Evolutionary conservation across 2,329 filamentous ascomycete genomes (phyloP), one percentile per base, ranked within the genome.

Genomic region (Neonectria neomacrospora): DNA sequence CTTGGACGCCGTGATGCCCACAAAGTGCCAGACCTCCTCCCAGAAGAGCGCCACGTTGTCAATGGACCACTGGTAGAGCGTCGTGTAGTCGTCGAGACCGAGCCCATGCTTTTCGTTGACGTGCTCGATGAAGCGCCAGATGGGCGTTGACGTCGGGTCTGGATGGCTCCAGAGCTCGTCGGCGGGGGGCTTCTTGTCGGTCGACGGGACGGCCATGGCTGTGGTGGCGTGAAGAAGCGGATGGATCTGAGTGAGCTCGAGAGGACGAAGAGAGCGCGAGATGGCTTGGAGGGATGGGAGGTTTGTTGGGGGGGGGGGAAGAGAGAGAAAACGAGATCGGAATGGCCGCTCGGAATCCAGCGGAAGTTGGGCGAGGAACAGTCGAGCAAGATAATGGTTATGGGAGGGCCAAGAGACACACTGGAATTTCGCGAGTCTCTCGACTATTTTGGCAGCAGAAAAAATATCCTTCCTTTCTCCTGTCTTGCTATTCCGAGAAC

Each of bases 41-140:
- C 95, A 98, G 77, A 97, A 97, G 1, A 85, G 81, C 23, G 88
- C 85, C 8, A 93, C 85, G 70, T 95, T 84, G 8, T 90, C 86
- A 67, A 96, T 85, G 68, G 93, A 97, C 95, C 95, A 98, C 75
- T 86, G 81, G 80, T 95, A 91, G 9, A 98, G 85, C n/a, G 88
- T 88, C 20, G 89, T 80, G 74, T 97, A 97, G 66, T 83, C 87
- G 18, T 83, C 76, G 50, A 96, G 82, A 22, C 82, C 75, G 59
- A 93, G 77, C 11, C 81, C 79, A 73, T 94, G 86, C 71, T 90
- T 91, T 65, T 85, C 75, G 77, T 91, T 93, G 67, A 96, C 83
- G 55, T 82, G 82, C 70, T 89, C 82, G 68, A 93, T 85, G 77
- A 96, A 96, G 54, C 83, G 83, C 81, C 86, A 89, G 83, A 95